Conservation (phyloP, 805 yeast species). For the Nematodospora valgi region DNA sequence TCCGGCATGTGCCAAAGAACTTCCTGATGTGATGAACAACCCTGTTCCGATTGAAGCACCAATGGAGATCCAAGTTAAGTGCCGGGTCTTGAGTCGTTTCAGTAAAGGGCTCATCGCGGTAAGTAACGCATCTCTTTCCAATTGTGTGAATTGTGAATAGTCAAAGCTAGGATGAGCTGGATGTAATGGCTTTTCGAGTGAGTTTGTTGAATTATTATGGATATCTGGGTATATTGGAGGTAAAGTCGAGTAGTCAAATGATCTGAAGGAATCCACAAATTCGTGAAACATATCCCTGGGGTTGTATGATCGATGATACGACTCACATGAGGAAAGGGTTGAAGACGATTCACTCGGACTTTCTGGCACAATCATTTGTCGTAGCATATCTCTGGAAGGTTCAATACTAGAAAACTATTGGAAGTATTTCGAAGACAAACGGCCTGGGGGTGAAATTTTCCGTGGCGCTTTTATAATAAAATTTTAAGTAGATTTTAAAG, state of each 20-base stretch:
- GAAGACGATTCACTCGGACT: neutral
- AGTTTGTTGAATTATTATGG: neutral
- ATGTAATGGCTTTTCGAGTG: conserved; percentile 8
- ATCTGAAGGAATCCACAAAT: conserved; percentile 23
- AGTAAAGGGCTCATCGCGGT: conserved; percentile 48
- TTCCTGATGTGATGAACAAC: conserved; percentile 70
- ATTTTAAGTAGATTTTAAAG: no score
- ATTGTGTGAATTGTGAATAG: conserved; percentile 22
- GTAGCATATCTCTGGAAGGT: no score
- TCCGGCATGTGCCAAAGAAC: conserved; percentile 61
- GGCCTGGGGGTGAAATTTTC: no score
- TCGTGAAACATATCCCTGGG: conserved; percentile 4
- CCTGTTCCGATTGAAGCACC: conserved; percentile 88
- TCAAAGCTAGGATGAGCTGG: conserved; percentile 25
- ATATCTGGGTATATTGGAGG: conserved; percentile 9
- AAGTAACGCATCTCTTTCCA: conserved; percentile 31
- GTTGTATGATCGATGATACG: neutral
- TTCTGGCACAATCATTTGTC: no score
- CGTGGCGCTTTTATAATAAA: no score
- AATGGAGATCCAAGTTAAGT: conserved; percentile 76
- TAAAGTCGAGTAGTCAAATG: conserved; percentile 22
- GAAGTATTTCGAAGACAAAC: no score
- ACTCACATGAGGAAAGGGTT: neutral
- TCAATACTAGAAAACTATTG: no score
- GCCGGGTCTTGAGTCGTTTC: conserved; percentile 57